Base-by-base conservation (phyloP, 1,284 basidiomycete species). In the Cryptococcus sp. region DNA sequence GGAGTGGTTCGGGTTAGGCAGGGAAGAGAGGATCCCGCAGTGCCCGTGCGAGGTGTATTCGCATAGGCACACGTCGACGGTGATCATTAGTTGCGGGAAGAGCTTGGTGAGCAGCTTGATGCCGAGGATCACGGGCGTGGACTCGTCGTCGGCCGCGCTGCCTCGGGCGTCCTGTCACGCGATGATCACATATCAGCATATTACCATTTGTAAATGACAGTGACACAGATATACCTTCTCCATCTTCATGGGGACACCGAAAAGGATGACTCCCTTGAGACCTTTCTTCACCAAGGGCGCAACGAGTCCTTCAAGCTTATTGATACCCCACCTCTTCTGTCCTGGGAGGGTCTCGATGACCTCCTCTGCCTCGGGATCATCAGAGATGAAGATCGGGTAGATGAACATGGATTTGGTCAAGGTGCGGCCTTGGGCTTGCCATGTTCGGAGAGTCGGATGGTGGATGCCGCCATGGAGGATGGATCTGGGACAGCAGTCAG, bases 31-130 rank as follows among this genome's bases (percentile, higher is more conserved):
- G 60, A 93, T 76, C 27, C 96, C 96, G 72, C 95, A 99, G 80
- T 99, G 96, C 0, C 96, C 96, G 74, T 99, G 94, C 50, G 91
- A 91, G 13, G 96, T 98, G 82, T 99, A 99, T 79, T 99, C 96
- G 83, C 96, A 99, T n/a, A 99, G 86, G 74, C 96, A 99, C 27
- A 99, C 96, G 73, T 99, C 96, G 71, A 87, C 87, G 0, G 93
- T 91, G 67, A 99, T 88, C 81, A 92, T 91, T 23, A 94, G 80
- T 13, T 83, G 76, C 1, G 96, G 95, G 80, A 88, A 99, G 58
- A 90, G 83, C 10, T 79, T 61, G 17, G 88, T 85, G 23, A 99
- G 82, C 56, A 86, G 86, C 68, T 86, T 84, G 70, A 98, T 89
- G 15, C 91, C 93, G 54, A 86, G 86, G 67, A 99, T 97, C 71